Base-by-base conservation (phyloP, 202 grass and related monocot genomes). In the Saccharum hybrid region DNA sequence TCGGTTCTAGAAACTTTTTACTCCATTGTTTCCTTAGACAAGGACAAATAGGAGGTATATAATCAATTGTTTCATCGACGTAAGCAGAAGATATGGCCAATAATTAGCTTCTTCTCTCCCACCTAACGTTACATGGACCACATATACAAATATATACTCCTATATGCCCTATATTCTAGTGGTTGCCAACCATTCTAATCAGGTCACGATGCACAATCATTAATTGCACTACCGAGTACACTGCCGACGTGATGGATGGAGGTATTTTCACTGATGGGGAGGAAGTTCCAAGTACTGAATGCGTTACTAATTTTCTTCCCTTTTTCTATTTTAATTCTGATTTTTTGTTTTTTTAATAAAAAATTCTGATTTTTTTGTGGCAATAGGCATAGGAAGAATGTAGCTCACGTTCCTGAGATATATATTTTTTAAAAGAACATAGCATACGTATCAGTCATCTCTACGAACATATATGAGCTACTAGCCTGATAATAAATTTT, bases 191-290 rank as follows among this genome's bases (percentile, higher is more conserved):
- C 59, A 72, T 61, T 15, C 74, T 43, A 34, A 30, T 52, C n/a
- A 18, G 85, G 6, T 78, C 45, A 78, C 6, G 68, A 63, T 39
- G 2, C 12, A 66, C 74, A 72, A 79, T 79, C 38, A 72, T 88
- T 79, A 49, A 66, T 88, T 39, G 28, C 45, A 10, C 72, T 51
- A n/a, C 31, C 39, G 9, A 81, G 45, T n/a, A 33, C 61, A 45
- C 18, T 66, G 6, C 26, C 23, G 42, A 14, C 56, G 7, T 59
- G 30, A 75, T 15, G 49, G 49, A 52, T 18, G 15, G 5, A 42
- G 31, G 6, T 21, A 12, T 78, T 48, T 71, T 28, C 39, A 31
- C 21, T 2, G 63, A 45, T 9, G 36, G 59, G 10, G 40, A 61
- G 9, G 14, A 5, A 52, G 28, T 10, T 56, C 16, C 72, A 52